Base-by-base conservation (phyloP, 495 filamentous ascomycete genomes). In the Thermothielavioides terrestris region DNA sequence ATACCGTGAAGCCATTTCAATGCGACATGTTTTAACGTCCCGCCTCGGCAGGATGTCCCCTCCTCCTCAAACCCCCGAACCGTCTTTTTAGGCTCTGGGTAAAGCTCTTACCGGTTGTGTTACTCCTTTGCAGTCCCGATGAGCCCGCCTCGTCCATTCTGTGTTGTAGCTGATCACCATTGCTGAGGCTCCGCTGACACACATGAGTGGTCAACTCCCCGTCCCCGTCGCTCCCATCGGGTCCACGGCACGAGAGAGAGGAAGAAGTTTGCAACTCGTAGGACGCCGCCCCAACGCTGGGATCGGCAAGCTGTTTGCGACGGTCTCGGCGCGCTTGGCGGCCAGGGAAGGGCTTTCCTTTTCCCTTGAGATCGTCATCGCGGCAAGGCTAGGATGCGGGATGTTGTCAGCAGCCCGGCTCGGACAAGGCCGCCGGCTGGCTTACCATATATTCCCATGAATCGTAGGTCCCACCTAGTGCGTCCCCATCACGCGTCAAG, bases 321-420 rank as follows among this genome's bases (percentile, higher is more conserved):
- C 45, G 50, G 9, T 77, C 70, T 60, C 83, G 84, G 30, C 80
- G 70, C 3, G 77, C 71, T 46, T 79, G 72, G 53, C 88, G 86
- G 41, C 83, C 68, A 14, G 84, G 75, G 68, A 75, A 92, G 4
- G 86, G 86, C 63, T 89, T 85, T 28, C 85, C 84, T 64, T 92
- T 89, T 27, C 85, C 86, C 59, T 89, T 89, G 30, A 84, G 68
- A 55, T 92, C 86, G 26, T 78, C 76, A 4, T 79, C 77, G 25
- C 71, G 77, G 64, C 91, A 90, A 46, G 74, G 67, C 86, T 89
- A 52, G 11, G n/a, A n/a, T n/a, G n/a, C n/a, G 21, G 10, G 3
- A 22, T 17, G 15, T 12, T 23, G 40, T 60, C 49, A 60, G 56
- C 46, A 18, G 12, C 14, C 20, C 1, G 2, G 2, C 12, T 18